phyloP scores from a whole-genome alignment of 2,329 filamentous ascomycete genomes.

The Colletotrichum truncatum region DNA sequence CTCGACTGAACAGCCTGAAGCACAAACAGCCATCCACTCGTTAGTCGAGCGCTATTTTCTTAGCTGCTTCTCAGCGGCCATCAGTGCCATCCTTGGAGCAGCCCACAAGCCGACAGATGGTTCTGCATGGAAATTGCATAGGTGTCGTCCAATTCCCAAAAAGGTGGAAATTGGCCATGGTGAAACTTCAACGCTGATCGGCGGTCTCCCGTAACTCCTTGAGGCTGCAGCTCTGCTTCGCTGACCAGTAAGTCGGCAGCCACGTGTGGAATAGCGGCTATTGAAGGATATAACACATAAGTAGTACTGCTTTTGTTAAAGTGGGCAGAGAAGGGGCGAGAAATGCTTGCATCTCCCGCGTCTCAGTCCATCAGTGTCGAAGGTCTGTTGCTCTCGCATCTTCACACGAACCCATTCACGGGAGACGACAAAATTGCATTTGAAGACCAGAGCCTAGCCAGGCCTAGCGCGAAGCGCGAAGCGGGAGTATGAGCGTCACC shows the following conservation, averaged over 20 bases:
- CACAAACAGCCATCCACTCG: constrained; percentile 5
- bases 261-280: constrained; percentile 8
- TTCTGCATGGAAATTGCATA: constrained; percentile 14
- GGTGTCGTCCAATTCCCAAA: not conserved
- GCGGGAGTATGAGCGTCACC: constrained; percentile 14
- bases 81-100: constrained; percentile 28
- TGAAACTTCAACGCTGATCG: constrained; percentile 26
- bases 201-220: constrained; percentile 1
- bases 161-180: not conserved
- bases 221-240: not conserved
- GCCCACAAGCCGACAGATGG: constrained; percentile 10
- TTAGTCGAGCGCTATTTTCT: constrained; percentile 8
- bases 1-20: constrained; percentile 15
- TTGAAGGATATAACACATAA: not conserved
- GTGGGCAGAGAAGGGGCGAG: not conserved
- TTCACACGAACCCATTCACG: not conserved
- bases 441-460: not conserved
- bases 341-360: not conserved
- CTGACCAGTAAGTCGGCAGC: not conserved
- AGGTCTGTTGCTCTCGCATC: not conserved
- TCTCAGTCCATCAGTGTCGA: not conserved
- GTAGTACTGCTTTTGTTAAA: not conserved
- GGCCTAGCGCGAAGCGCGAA: not conserved
- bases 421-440: not conserved
- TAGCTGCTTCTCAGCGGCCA: constrained; percentile 22